phyloP scores from a whole-genome alignment of 2,329 filamentous ascomycete genomes.

The Epicoccum sorghinum region DNA sequence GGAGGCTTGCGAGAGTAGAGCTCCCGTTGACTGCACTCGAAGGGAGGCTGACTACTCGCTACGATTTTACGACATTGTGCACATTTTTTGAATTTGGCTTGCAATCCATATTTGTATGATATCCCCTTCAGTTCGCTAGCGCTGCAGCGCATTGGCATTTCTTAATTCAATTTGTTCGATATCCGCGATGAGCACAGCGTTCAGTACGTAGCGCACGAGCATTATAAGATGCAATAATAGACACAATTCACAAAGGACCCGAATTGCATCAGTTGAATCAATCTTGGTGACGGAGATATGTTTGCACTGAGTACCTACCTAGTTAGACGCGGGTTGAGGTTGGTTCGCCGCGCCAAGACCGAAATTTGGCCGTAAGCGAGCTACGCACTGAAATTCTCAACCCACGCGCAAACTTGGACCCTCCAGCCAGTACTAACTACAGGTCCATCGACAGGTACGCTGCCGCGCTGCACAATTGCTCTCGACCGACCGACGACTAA shows the following conservation, averaged over 20 bases:
- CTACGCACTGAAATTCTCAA: constrained; percentile 14
- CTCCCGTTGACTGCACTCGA: constrained; percentile 21
- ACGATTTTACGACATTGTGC: constrained; percentile 24
- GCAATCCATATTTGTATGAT: constrained; percentile 20
- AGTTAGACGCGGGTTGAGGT: no score
- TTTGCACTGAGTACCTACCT: no score
- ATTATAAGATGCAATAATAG: constrained; percentile 6
- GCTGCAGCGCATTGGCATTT: constrained; percentile 1
- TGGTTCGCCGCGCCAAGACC: constrained; percentile 16
- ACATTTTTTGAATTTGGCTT: neutral
- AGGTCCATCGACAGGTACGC: constrained; percentile 43
- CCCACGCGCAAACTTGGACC: constrained; percentile 20
- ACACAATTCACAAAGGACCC: neutral
- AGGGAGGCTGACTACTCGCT: constrained; percentile 17
- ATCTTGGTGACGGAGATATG: no score
- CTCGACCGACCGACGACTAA: constrained; percentile 17
- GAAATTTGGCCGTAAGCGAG: constrained; percentile 29
- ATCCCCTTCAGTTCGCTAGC: constrained; percentile 22
- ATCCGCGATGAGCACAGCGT: neutral
- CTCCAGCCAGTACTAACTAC: constrained; percentile 41
- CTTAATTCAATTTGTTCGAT: constrained; percentile 1
- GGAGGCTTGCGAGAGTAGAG: constrained; percentile 47
- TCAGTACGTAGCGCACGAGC: neutral
- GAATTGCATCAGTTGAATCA: no score
- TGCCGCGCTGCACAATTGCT: constrained; percentile 4